Base-by-base conservation (phyloP, 257 asterid genomes). In the Mitragyna speciosa region DNA sequence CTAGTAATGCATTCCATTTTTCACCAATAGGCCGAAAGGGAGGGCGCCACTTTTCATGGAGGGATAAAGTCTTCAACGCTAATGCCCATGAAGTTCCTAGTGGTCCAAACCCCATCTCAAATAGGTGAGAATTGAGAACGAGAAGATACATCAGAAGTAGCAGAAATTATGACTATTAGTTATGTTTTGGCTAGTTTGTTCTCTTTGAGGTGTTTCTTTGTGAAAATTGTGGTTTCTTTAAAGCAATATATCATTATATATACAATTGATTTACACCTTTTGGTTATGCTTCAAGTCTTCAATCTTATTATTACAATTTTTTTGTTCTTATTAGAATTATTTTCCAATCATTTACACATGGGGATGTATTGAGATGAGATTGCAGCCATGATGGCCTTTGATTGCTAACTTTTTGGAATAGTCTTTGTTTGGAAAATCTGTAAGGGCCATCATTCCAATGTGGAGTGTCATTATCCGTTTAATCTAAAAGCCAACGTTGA, bases 51-150 rank as follows among this genome's bases (percentile, higher is more conserved):
- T 82, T 69, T 14, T 52, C 78, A 24, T 73, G 83, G 83, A 83
- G 84, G 64, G 79, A 80, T 82, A n/a, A 49, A 63, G 52, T 75
- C 7, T 86, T 89, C 80, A 85, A 70, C 69, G 87, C 80, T 31
- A 76, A 80, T 81, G 88, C 89, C 82, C 96, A 91, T 79, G 96
- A 91, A 76, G 94, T 91, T 82, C 96, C 96, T 6, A 91, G 96
- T 78, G 94, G 96, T 75, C 92, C 96, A 82, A 91, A 91, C 82
- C 96, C 96, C 79, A 86, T 86, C 80, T 90, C 93, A 22, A 88
- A 90, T 82, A 87, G 88, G 89, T 84, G 82, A 84, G 51, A 15
- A 26, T 16, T 83, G 82, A 84, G 58, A 2, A n/a, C 41, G 70
- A 70, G 48, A 16, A 72, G 63, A 5, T 14, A 66, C 19, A 45